These are phyloP conservation scores for Candida pseudocylindracea DNA, from an alignment of 1,139 yeast species.

Conservation along the genomic window DNA sequence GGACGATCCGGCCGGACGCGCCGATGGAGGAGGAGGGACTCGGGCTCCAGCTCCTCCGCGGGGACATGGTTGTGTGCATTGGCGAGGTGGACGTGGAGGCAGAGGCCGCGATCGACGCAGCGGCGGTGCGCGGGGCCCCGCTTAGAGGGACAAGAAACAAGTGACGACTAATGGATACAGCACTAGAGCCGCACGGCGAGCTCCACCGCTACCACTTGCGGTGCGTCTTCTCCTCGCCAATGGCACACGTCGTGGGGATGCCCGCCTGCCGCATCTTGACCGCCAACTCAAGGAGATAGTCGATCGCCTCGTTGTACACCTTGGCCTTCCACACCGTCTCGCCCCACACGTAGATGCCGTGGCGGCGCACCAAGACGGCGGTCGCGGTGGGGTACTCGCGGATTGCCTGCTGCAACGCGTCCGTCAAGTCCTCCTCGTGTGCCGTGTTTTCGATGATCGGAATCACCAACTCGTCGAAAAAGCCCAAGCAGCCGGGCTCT, in stretches of 20 bases:
- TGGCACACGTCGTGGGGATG: conserved; percentile 14
- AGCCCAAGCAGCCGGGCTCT: conserved; percentile 44
- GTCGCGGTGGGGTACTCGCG: conserved; percentile 49
- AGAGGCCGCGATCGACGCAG: conserved; percentile 35
- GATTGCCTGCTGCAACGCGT: conserved; percentile 39
- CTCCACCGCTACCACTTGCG: background rate
- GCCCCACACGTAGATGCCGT: conserved; percentile 94
- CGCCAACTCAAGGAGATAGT: conserved; percentile 68
- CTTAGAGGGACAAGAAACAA: conserved; percentile 22
- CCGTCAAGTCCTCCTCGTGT: conserved; percentile 71
- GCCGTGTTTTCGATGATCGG: conserved; percentile 88
- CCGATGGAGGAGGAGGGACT: conserved; percentile 24
- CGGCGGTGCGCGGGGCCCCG: conserved; percentile 15
- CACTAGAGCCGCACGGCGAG: too few relatives aligned
- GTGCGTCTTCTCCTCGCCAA: background rate
- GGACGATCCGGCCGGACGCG: conserved; percentile 19
- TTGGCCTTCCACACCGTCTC: conserved; percentile 84
- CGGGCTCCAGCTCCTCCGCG: conserved; percentile 55
- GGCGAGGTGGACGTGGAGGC: conserved; percentile 42
- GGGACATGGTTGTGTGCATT: conserved; percentile 60
- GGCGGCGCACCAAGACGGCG: conserved; percentile 81
- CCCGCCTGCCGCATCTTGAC: conserved; percentile 53
- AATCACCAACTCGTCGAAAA: conserved; percentile 52
- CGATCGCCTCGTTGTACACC: conserved; percentile 81
- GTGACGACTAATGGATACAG: conserved; percentile 2